Conservation (phyloP, 2,329 filamentous ascomycete genomes). For the Leptographium procerum region DNA sequence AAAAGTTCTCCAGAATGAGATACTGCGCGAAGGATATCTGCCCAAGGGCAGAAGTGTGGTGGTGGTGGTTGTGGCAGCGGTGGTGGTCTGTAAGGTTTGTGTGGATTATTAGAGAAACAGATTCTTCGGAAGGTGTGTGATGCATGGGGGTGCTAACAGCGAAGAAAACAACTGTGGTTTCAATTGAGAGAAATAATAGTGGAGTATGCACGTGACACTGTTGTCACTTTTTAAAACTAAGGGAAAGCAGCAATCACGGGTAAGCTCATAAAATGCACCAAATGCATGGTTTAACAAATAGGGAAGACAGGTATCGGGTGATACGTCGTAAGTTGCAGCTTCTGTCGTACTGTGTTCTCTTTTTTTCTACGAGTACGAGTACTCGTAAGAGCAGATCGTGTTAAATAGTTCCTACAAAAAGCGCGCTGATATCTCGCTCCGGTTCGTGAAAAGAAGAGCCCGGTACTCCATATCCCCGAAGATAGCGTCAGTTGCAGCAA, state of each 20-base stretch:
- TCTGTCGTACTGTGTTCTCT: neutral
- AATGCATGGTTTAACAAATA: neutral
- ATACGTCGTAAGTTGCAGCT: neutral
- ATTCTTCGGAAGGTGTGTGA: slow-evolving; percentile 10
- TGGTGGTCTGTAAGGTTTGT: neutral
- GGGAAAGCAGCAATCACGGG: too few species aligned
- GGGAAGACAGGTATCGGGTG: neutral
- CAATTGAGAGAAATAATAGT: slow-evolving; percentile 4
- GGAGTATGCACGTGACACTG: neutral
- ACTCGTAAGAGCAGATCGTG: too few species aligned
- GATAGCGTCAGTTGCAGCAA: too few species aligned
- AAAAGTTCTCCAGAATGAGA: neutral
- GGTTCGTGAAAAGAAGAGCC: too few species aligned
- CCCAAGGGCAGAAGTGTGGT: neutral
- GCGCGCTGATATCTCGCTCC: too few species aligned
- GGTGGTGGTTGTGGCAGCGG: neutral
- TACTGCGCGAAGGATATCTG: neutral
- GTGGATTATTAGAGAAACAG: slow-evolving; percentile 8
- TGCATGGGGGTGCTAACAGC: slow-evolving; percentile 8
- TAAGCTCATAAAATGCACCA: neutral
- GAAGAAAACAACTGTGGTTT: slow-evolving; percentile 7
- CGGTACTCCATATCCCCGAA: too few species aligned
- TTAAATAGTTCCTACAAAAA: too few species aligned
- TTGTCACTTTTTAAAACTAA: neutral
- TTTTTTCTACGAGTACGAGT: neutral